Conservation (phyloP, 108 stramenopile species). For the Poteriospumella lacustris region DNA sequence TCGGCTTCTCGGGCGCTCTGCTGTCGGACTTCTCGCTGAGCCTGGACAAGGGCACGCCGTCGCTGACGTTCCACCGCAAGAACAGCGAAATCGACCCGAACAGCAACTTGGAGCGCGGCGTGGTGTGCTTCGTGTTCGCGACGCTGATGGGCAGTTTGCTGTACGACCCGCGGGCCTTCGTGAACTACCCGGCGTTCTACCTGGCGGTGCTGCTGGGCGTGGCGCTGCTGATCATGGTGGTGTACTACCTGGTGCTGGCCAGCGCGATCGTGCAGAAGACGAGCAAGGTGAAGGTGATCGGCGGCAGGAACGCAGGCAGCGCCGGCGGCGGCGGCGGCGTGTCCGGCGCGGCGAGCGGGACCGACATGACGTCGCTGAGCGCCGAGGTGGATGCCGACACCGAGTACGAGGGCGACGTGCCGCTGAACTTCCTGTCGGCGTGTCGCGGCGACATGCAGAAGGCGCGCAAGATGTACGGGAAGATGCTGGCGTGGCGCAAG, state of each 20-base stretch:
- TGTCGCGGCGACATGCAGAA: conserved; percentile 6
- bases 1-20: background rate
- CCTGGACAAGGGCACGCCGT: background rate
- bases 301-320: no score
- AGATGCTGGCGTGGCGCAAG: background rate
- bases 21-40: background rate
- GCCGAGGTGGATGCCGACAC: no score
- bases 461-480: conserved; percentile 5
- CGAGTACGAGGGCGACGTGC: background rate
- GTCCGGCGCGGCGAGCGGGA: no score
- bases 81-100: background rate
- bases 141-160: background rate
- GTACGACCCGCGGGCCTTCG: background rate
- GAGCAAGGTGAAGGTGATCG: background rate
- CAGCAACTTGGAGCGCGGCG: background rate
- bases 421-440: background rate
- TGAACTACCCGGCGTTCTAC: background rate
- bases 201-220: background rate
- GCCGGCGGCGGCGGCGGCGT: no score
- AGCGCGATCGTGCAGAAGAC: background rate
- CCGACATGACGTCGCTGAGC: no score
- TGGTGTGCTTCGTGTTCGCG: background rate
- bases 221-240: background rate
- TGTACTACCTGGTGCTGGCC: background rate
- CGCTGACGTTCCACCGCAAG: background rate